Percentiles rank a stretch among this genome's conserved stretches.
These are phyloP conservation scores for Myotisia sp. DNA, from an alignment of 2,329 filamentous ascomycete genomes.

Conservation along the genomic window DNA sequence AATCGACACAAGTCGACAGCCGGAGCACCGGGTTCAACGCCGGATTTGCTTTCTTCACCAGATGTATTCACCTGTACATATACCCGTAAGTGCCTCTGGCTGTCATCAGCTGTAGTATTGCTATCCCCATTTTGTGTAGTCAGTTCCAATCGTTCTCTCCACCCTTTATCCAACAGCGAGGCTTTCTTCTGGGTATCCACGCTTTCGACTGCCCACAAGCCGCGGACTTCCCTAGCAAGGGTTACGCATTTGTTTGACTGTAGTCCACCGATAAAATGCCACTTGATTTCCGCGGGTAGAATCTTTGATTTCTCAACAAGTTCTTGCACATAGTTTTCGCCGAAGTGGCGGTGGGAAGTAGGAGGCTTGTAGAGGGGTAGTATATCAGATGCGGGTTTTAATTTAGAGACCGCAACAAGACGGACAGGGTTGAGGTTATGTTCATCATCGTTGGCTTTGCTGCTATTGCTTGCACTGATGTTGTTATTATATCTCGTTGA, in stretches of 20 bases:
- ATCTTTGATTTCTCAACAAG: constrained; percentile 70
- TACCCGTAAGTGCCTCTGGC: constrained; percentile 43
- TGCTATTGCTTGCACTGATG: constrained; percentile 4
- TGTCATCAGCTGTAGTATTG: constrained; percentile 6
- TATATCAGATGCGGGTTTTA: constrained; percentile 87
- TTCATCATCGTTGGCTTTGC: constrained; percentile 3
- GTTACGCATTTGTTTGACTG: constrained; percentile 89
- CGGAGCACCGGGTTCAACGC: constrained; percentile 51
- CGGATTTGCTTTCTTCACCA: constrained; percentile 72
- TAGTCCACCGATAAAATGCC: constrained; percentile 94
- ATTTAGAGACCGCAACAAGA: constrained; percentile 87
- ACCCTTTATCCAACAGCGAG: constrained; percentile 60
- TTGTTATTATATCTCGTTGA: constrained; percentile 25
- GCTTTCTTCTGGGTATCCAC: constrained; percentile 85
- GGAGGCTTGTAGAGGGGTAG: constrained; percentile 59
- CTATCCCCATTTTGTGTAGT: constrained; percentile 20
- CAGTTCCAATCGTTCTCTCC: constrained; percentile 39
- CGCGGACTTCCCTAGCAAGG: constrained; percentile 67
- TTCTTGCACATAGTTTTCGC: constrained; percentile 93
- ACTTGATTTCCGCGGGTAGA: constrained; percentile 59
- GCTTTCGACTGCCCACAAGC: constrained; percentile 82
- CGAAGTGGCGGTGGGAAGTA: constrained; percentile 60
- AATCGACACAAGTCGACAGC: constrained; percentile 53
- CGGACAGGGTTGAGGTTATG: constrained; percentile 31
- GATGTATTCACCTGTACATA: constrained; percentile 95